Conservation (phyloP, 257 asterid species). For the Solanum arcanum region DNA sequence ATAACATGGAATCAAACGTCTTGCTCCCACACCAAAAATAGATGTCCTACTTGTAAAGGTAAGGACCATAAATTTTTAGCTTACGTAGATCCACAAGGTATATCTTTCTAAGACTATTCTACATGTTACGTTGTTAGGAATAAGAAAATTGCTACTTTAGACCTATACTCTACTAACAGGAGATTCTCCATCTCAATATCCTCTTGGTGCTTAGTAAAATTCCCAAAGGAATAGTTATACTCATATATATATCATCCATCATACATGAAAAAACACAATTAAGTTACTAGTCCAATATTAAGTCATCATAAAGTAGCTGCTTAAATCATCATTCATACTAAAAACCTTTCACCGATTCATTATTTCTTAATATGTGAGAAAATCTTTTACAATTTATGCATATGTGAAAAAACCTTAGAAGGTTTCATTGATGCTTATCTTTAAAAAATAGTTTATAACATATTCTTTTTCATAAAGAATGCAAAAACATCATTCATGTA, state of each 20-base stretch:
- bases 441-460: no score
- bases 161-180: background rate
- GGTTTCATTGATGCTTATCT: no score
- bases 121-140: background rate
- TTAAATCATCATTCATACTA: background rate
- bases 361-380: no score
- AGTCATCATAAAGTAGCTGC: background rate
- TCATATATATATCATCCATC: background rate
- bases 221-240: background rate
- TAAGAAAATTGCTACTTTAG: background rate
- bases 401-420: no score
- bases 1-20: background rate
- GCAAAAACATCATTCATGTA: background rate
- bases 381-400: no score
- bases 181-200: background rate
- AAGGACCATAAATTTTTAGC: background rate
- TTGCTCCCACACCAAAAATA: background rate
- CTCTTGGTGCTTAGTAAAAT: background rate
- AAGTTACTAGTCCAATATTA: background rate
- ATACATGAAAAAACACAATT: background rate
- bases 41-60: background rate
- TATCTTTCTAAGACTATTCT: background rate
- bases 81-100: background rate
- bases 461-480: no score
- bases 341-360: background rate